Percentiles rank a stretch among this genome's conserved stretches.
Evolutionary conservation across 805 yeast species (phyloP).

Genomic region (Candida patagonica): DNA sequence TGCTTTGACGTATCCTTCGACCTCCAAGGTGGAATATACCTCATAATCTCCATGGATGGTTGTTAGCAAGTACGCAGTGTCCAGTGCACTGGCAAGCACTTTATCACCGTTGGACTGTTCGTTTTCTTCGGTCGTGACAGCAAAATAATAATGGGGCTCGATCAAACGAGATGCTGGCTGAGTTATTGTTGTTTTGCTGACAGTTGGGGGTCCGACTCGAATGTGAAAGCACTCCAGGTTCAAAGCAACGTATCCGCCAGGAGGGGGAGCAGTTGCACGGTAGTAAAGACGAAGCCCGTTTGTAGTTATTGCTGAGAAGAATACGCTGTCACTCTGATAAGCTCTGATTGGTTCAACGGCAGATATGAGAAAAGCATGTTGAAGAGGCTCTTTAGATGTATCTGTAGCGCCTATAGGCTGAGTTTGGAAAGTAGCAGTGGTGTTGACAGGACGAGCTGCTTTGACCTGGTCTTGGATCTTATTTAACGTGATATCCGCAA

Average conservation of each 20-base stretch:
- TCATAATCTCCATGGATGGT: conserved; percentile 3
- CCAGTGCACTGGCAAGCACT: conserved; percentile 2
- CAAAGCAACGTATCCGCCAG: not conserved
- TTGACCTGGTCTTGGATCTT: not conserved
- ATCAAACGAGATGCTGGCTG: not conserved
- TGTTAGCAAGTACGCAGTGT: not conserved
- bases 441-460: conserved; percentile 22
- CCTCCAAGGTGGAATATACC: conserved; percentile 31
- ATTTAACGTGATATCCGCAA: not conserved
- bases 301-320: conserved; percentile 10
- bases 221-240: conserved; percentile 1
- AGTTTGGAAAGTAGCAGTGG: conserved; percentile 28
- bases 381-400: conserved; percentile 21
- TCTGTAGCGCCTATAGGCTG: conserved; percentile 23
- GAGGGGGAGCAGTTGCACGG: not conserved
- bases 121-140: not conserved
- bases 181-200: not conserved
- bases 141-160: conserved; percentile 2
- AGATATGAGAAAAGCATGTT: conserved; percentile 4
- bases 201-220: not conserved
- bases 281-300: conserved; percentile 9
- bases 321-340: conserved; percentile 5
- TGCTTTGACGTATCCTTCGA: conserved; percentile 56
- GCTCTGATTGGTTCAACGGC: conserved; percentile 6
- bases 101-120: not conserved